Conservation (phyloP, 768 basidiomycete genomes). For the Lactifluus pinguis region DNA sequence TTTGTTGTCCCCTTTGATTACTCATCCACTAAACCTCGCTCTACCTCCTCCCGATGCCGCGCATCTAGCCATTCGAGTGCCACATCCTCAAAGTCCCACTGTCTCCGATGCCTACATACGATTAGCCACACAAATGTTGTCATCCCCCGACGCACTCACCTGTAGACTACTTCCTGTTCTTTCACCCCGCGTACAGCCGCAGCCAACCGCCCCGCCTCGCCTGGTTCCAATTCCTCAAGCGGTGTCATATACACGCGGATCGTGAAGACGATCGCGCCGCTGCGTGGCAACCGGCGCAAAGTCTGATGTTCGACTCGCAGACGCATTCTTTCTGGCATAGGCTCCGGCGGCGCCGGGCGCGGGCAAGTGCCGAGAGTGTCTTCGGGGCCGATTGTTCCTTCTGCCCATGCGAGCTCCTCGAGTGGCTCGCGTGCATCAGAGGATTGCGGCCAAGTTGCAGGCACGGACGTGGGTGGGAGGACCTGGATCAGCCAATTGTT, state of each 20-base stretch:
- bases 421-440: conserved; percentile 32
- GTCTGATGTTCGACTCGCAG: conserved; percentile 55
- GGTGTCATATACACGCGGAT: conserved; percentile 54
- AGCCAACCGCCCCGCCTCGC: conserved; percentile 50
- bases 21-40: background rate
- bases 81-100: conserved; percentile 26
- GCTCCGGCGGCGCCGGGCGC: background rate
- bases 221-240: conserved; percentile 39
- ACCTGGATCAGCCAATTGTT: conserved; percentile 55
- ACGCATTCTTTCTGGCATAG: conserved; percentile 36
- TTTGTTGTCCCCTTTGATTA: background rate
- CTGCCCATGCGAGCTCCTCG: conserved; percentile 61
- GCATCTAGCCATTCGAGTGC: conserved; percentile 31
- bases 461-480: conserved; percentile 25
- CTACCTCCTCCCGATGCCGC: conserved; percentile 28
- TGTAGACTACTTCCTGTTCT: conserved; percentile 35
- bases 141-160: conserved; percentile 34
- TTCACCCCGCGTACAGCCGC: conserved; percentile 53
- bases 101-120: conserved; percentile 28
- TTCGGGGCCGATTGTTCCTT: conserved; percentile 46
- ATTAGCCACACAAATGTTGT: background rate
- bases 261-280: conserved; percentile 56
- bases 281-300: conserved; percentile 46
- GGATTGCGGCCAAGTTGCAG: conserved; percentile 13
- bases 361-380: conserved; percentile 27